phyloP scores from a whole-genome alignment of 306 rosid species.

The Casuarina equisetifolia region DNA sequence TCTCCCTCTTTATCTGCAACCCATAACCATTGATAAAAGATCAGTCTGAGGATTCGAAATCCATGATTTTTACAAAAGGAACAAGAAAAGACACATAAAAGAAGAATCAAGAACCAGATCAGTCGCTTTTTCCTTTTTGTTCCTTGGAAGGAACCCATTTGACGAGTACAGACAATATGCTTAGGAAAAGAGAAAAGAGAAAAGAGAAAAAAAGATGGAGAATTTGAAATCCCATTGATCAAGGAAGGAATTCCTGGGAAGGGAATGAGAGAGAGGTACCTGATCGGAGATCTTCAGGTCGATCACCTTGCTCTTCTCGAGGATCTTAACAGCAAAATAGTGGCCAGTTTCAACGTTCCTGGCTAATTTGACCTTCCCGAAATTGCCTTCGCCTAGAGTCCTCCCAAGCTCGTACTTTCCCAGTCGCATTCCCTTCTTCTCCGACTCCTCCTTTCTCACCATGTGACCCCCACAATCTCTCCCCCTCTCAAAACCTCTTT shows the following conservation, averaged over 20 bases:
- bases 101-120: neutral
- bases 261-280: slow-evolving; percentile 29
- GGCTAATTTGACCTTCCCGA: slow-evolving; percentile 85
- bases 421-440: slow-evolving; percentile 41
- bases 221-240: neutral
- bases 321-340: slow-evolving; percentile 68
- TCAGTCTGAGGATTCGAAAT: neutral
- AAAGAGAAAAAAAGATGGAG: neutral
- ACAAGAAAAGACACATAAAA: neutral
- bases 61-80: neutral
- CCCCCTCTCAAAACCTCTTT: neutral
- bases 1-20: slow-evolving; percentile 93
- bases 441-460: slow-evolving; percentile 22
- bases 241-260: neutral
- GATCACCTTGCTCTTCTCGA: slow-evolving; percentile 62
- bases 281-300: slow-evolving; percentile 67
- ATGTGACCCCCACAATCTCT: neutral
- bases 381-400: slow-evolving; percentile 84
- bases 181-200: neutral
- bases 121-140: neutral
- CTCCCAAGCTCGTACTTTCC: slow-evolving; percentile 83
- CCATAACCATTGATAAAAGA: neutral
- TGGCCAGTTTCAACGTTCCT: slow-evolving; percentile 54
- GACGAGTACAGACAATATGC: neutral
- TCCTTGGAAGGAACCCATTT: neutral